These are phyloP conservation scores for Camelina hispida DNA, from an alignment of 345 rosid species.

Conservation along the genomic window DNA sequence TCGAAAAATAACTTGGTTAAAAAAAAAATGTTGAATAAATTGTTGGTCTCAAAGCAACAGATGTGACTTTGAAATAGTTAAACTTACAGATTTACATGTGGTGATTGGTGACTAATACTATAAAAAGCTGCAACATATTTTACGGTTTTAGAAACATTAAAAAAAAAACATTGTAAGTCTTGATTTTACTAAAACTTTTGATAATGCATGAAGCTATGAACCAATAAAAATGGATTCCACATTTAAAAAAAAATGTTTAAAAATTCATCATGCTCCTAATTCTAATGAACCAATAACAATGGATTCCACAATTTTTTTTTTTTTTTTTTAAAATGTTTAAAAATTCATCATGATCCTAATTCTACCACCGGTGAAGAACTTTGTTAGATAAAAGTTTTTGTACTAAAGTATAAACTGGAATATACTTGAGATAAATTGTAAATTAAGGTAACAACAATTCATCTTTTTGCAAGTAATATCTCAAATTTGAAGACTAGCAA, in stretches of 20 bases:
- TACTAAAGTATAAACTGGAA: neutral
- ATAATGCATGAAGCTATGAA: neutral
- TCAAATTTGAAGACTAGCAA: neutral
- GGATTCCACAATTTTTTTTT: too few species aligned
- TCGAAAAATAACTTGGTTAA: neutral
- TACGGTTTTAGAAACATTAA: too few species aligned
- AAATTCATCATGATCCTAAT: neutral
- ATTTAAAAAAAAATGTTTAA: too few species aligned
- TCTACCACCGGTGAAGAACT: neutral
- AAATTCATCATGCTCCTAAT: too few species aligned
- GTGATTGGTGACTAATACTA: too few species aligned
- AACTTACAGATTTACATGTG: too few species aligned
- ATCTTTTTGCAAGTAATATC: neutral
- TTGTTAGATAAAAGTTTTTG: neutral
- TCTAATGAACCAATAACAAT: neutral
- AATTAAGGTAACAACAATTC: constrained; percentile 4
- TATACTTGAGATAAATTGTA: neutral
- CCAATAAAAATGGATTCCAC: too few species aligned
- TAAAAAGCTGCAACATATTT: too few species aligned
- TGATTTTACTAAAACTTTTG: too few species aligned
- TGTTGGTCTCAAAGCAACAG: neutral
- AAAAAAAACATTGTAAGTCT: too few species aligned
- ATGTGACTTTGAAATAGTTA: neutral
- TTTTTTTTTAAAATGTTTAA: too few species aligned
- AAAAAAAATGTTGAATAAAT: neutral